A percentile compares a stretch with the other conserved stretches of the same genome.
Evolutionary conservation across 1,139 yeast genomes (phyloP).

Genomic region (Scheffersomyces cryptocercus): DNA sequence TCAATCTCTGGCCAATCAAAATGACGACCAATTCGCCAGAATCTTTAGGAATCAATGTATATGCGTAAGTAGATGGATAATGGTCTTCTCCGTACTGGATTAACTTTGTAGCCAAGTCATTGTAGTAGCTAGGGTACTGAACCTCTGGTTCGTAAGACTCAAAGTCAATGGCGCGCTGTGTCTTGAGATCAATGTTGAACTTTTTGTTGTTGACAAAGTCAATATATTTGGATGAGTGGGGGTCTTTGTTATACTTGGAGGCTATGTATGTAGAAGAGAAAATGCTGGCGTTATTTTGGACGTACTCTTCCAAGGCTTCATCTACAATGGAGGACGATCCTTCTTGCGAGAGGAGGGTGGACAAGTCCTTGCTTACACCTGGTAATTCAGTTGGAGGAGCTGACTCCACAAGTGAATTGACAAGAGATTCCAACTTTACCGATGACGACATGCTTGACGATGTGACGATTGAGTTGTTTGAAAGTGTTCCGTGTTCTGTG

Average conservation of each 20-base stretch:
- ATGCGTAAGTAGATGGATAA: constrained; percentile 56
- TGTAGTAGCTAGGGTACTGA: constrained; percentile 30
- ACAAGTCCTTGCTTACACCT: constrained; percentile 28
- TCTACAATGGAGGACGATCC: constrained; percentile 22
- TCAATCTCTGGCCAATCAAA: constrained; percentile 70
- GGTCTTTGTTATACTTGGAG: constrained; percentile 33
- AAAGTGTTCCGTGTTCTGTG: too few species aligned
- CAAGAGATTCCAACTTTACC: constrained; percentile 24
- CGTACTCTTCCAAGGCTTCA: constrained; percentile 29
- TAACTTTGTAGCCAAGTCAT: constrained; percentile 31
- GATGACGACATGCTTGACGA: not conserved
- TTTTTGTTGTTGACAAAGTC: constrained; percentile 44
- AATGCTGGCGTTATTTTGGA: constrained; percentile 31
- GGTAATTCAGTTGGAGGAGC: constrained; percentile 47
- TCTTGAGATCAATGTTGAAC: constrained; percentile 63
- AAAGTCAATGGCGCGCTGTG: constrained; percentile 48
- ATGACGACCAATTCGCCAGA: constrained; percentile 28
- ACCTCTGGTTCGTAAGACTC: constrained; percentile 36
- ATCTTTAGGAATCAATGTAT: constrained; percentile 39
- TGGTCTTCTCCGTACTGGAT: constrained; percentile 46
- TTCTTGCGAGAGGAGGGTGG: constrained; percentile 19
- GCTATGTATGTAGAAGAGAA: constrained; percentile 36
- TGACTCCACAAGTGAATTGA: constrained; percentile 34
- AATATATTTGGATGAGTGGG: constrained; percentile 35
- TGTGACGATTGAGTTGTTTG: too few species aligned